Evolutionary conservation across 2,329 filamentous ascomycete species (phyloP).

Genomic region (Botryotinia calthae): DNA sequence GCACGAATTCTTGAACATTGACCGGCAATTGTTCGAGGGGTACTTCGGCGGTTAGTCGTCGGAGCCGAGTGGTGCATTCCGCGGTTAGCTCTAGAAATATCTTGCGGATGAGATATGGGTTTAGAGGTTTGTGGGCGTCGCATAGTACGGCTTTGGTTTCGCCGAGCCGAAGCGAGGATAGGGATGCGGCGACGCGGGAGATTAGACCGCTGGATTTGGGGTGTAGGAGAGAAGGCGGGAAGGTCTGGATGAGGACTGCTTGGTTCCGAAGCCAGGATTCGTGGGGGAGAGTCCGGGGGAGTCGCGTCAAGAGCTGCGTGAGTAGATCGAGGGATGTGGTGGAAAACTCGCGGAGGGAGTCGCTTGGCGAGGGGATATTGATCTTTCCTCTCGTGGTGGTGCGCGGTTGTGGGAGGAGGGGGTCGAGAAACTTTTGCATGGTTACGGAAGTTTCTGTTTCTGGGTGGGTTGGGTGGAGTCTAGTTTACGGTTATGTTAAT

Average conservation of each 20-base stretch:
- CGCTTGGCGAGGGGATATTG: not conserved
- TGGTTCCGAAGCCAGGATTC: slow-evolving; percentile 25
- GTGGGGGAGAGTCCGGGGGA: not conserved
- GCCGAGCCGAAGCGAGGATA: slow-evolving; percentile 9
- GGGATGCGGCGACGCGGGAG: slow-evolving; percentile 18
- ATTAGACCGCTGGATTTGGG: slow-evolving; percentile 20
- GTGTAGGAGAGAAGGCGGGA: slow-evolving; percentile 25
- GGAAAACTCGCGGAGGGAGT: slow-evolving; percentile 13
- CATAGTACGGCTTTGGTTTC: slow-evolving; percentile 42
- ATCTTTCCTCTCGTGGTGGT: not conserved
- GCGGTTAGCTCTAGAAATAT: slow-evolving; percentile 45
- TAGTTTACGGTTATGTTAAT: no score
- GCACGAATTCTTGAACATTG: slow-evolving; percentile 19
- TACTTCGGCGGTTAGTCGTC: not conserved
- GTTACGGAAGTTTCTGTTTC: not conserved
- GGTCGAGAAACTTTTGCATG: not conserved
- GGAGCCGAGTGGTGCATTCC: slow-evolving; percentile 43
- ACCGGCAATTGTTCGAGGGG: slow-evolving; percentile 25
- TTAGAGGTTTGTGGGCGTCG: slow-evolving; percentile 42
- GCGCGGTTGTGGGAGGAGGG: not conserved
- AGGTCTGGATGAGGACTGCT: slow-evolving; percentile 15
- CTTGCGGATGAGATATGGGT: slow-evolving; percentile 45
- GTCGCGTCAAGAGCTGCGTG: slow-evolving; percentile 23
- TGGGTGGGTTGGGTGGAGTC: not conserved
- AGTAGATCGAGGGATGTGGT: slow-evolving; percentile 3